phyloP scores from a whole-genome alignment of 2,329 filamentous ascomycete genomes.

The Rhinocladiella mackenziei region DNA sequence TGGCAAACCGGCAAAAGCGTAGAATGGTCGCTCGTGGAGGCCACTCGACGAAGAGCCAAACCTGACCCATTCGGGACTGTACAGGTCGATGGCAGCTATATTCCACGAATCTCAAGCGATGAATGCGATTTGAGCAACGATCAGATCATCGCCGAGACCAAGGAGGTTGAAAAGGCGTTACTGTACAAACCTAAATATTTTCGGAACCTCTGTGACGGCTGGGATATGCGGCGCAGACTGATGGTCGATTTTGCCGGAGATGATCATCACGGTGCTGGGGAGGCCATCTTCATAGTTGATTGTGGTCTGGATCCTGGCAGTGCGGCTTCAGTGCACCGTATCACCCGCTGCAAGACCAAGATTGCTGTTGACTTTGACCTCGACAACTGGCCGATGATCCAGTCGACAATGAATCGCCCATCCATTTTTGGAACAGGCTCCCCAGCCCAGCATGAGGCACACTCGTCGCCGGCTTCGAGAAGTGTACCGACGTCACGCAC shows the following conservation, averaged over 20 bases:
- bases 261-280: conserved; percentile 70
- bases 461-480: conserved; percentile 22
- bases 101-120: conserved; percentile 71
- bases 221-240: conserved; percentile 85
- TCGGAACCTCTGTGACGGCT: conserved; percentile 70
- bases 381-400: conserved; percentile 28
- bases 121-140: conserved; percentile 66
- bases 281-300: conserved; percentile 69
- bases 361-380: conserved; percentile 29
- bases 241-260: conserved; percentile 87
- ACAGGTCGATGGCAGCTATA: conserved; percentile 68
- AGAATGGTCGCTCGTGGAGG: conserved; percentile 76
- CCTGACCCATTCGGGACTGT: conserved; percentile 69
- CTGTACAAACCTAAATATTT: conserved; percentile 72
- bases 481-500: conserved; percentile 36
- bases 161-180: conserved; percentile 75
- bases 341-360: conserved; percentile 50
- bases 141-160: conserved; percentile 71
- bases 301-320: conserved; percentile 64
- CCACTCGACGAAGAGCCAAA: conserved; percentile 67
- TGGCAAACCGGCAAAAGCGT: conserved; percentile 77
- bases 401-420: conserved; percentile 26
- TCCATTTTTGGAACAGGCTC: conserved; percentile 51
- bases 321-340: conserved; percentile 53
- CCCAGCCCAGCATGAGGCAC: conserved; percentile 26